These are phyloP conservation scores for Nidularia sp. DNA, from an alignment of 768 basidiomycete species.

Conservation along the genomic window DNA sequence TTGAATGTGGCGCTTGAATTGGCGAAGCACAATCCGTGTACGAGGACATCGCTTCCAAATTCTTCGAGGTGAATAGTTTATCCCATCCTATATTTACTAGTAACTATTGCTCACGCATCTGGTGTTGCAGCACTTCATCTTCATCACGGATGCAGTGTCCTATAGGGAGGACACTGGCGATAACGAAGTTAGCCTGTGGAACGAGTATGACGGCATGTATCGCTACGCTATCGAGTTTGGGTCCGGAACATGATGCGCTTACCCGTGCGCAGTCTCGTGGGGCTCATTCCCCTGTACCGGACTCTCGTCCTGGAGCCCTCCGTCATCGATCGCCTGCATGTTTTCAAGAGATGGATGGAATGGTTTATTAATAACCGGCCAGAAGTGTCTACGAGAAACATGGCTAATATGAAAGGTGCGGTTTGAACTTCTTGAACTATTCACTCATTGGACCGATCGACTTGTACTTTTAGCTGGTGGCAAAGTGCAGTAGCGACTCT, in stretches of 20 bases:
- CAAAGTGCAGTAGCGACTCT: slow-evolving; percentile 78
- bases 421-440: no score
- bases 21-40: slow-evolving; percentile 98
- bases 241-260: slow-evolving; percentile 81
- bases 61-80: slow-evolving; percentile 64
- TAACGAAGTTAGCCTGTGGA: slow-evolving; percentile 84
- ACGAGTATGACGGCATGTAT: slow-evolving; percentile 95
- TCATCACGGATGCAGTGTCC: slow-evolving; percentile 99
- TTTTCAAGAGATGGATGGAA: slow-evolving; percentile 98
- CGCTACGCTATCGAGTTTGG: slow-evolving; percentile 95
- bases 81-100: neutral
- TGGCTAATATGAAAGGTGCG: slow-evolving; percentile 82
- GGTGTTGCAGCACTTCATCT: slow-evolving; percentile 79
- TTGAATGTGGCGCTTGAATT: slow-evolving; percentile 95
- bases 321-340: slow-evolving; percentile 86
- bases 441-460: no score
- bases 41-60: slow-evolving; percentile 98
- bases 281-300: slow-evolving; percentile 95
- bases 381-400: slow-evolving; percentile 83
- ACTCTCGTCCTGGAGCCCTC: slow-evolving; percentile 91
- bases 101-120: neutral
- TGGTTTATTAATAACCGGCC: slow-evolving; percentile 96
- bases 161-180: slow-evolving; percentile 66
- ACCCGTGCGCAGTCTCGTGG: slow-evolving; percentile 91
- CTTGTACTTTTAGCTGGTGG: slow-evolving; percentile 37